phyloP scores from a whole-genome alignment of 2,329 filamentous ascomycete species.

The Chaetomiaceae sp. region DNA sequence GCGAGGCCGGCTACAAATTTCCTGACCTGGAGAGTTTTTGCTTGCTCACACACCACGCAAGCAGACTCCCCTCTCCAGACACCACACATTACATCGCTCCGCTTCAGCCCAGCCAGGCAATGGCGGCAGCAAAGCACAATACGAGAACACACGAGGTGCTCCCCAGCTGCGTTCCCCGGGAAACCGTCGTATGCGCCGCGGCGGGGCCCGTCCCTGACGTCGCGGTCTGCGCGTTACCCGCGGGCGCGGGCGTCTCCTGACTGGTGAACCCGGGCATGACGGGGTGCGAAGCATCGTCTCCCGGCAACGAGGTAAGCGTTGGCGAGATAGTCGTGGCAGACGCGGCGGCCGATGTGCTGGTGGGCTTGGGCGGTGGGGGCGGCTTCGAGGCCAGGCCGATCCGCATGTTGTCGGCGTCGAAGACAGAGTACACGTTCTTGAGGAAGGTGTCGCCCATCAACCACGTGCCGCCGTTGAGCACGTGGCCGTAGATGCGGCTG shows the following conservation, averaged over 20 bases:
- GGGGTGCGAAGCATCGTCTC: conserved; percentile 15
- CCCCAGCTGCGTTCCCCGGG: conserved; percentile 25
- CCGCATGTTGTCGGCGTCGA: conserved; percentile 65
- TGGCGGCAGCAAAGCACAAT: conserved; percentile 25
- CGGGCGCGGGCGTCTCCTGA: conserved; percentile 33
- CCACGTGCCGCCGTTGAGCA: conserved; percentile 65
- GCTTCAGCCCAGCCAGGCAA: conserved; percentile 24
- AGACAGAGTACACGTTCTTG: conserved; percentile 85
- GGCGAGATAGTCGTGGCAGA: conserved; percentile 13
- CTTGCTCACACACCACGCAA: too few species aligned
- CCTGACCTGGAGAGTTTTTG: too few species aligned
- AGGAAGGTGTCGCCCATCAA: conserved; percentile 81
- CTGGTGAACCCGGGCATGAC: conserved; percentile 33
- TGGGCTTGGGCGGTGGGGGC: conserved; percentile 20
- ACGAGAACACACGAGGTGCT: conserved; percentile 21
- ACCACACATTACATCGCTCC: too few species aligned
- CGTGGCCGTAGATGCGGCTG: conserved; percentile 70
- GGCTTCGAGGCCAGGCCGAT: conserved; percentile 47
- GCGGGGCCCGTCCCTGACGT: conserved; percentile 19
- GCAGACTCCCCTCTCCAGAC: too few species aligned
- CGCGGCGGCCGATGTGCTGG: conserved; percentile 19
- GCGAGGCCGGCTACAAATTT: too few species aligned
- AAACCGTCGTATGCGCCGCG: conserved; percentile 25
- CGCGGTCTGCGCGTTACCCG: conserved; percentile 19
- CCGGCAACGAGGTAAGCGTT: conserved; percentile 13